Base-by-base conservation (phyloP, 2,329 filamentous ascomycete genomes). In the Purpureocillium takamizusanense region DNA sequence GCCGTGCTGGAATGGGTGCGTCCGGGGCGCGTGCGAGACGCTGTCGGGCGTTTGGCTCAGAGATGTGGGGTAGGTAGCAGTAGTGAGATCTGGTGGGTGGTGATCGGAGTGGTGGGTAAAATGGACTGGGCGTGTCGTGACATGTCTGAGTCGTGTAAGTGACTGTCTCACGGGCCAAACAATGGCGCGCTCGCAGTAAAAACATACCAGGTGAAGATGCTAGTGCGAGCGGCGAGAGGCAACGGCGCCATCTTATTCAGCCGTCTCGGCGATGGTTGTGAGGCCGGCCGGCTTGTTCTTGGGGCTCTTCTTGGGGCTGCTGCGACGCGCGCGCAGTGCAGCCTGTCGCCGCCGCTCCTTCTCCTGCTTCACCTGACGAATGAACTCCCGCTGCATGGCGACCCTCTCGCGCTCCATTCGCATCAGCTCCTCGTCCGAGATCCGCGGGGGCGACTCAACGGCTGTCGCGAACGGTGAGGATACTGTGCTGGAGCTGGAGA, bases 261-360 rank as follows among this genome's bases (percentile, higher is more conserved):
- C 35, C 40, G 59, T 33, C 60, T 80, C 76, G 48, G 63, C 52
- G 52, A 78, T 78, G 42, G 73, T 67, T 37, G 72, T 63, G 64
- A 80, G 76, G 51, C 61, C 57, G 42, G 54, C 56, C 38, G 61
- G 56, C 62, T 70, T 72, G 50, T 50, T 59, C 63, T 68, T 72
- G 51, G 62, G 56, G 47, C 60, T 62, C 55, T 70, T 73, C 63
- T 74, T 77, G 55, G 63, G 50, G 43, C 60, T 57, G 50, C 62
- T 61, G 51, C 60, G 63, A 16, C 44, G 40, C 9, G 42, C 35
- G 30, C 48, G 50, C 39, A 49, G 49, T 27, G 62, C 59, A 14
- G 53, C 51, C 46, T 65, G 61, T 43, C 66, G 64, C 30, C 72
- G 63, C 38, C 65, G 62, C 60, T 77, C 73, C 69, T 75, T 75